phyloP scores from a whole-genome alignment of 2,329 filamentous ascomycete genomes.

The Phyllosticta ampelicida region DNA sequence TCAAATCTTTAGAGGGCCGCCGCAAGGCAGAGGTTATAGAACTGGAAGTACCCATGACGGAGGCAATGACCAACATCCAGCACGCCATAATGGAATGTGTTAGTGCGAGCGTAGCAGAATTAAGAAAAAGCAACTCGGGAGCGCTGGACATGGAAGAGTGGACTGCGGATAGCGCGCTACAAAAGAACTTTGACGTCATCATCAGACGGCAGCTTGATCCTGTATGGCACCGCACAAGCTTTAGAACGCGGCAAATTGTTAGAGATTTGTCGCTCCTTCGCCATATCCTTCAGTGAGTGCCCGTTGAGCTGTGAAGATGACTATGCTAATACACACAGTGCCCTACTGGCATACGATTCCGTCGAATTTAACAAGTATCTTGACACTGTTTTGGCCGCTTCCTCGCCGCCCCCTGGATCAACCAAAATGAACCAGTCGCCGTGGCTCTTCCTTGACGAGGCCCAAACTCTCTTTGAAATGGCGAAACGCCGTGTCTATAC shows the following conservation, averaged over 20 bases:
- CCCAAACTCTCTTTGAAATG: constrained; percentile 85
- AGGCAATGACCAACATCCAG: constrained; percentile 86
- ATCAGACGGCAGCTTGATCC: constrained; percentile 85
- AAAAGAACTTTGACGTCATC: constrained; percentile 84
- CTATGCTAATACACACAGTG: constrained; percentile 24
- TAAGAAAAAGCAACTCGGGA: constrained; percentile 82
- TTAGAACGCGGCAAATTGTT: constrained; percentile 90
- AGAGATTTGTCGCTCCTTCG: constrained; percentile 76
- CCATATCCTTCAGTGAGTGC: constrained; percentile 59
- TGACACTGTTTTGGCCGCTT: constrained; percentile 85
- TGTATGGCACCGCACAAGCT: constrained; percentile 94
- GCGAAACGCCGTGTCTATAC: constrained; percentile 82
- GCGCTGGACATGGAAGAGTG: constrained; percentile 86
- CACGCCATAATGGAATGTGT: constrained; percentile 93
- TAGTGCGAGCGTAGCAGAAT: constrained; percentile 83
- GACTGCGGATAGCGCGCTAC: constrained; percentile 86
- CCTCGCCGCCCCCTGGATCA: constrained; percentile 77
- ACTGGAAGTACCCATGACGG: constrained; percentile 90
- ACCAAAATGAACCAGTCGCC: constrained; percentile 83
- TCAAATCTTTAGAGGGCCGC: constrained; percentile 78
- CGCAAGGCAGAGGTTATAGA: constrained; percentile 95
- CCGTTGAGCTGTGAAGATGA: background rate
- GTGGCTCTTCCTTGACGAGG: constrained; percentile 92
- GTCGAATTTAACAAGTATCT: constrained; percentile 88
- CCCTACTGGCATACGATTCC: constrained; percentile 73